These are phyloP conservation scores for Atalantia buxifolia DNA, from an alignment of 345 rosid genomes.

Conservation along the genomic window DNA sequence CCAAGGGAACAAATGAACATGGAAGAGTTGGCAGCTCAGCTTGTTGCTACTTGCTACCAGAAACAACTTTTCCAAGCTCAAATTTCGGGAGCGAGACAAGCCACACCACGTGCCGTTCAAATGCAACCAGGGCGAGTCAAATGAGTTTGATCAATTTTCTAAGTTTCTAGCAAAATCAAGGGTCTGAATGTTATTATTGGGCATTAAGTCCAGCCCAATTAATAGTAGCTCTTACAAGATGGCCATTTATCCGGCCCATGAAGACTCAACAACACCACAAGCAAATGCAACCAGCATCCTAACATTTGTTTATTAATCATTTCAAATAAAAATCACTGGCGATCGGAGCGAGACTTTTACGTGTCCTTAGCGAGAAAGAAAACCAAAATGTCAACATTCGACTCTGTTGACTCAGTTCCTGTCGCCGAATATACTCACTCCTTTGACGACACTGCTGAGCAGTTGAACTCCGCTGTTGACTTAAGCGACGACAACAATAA, in stretches of 20 bases:
- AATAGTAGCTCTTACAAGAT: not conserved
- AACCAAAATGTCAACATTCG: conserved; percentile 44
- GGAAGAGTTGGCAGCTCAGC: not conserved
- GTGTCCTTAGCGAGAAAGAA: not conserved
- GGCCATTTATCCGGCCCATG: not conserved
- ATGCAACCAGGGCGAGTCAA: not conserved
- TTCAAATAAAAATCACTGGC: not conserved
- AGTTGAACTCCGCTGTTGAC: conserved; percentile 17
- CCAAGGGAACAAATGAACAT: conserved; percentile 8
- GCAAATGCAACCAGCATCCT: not conserved
- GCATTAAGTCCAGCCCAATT: not conserved
- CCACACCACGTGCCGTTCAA: not conserved
- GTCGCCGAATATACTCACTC: conserved; percentile 24
- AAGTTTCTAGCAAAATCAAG: too few species aligned
- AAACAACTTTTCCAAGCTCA: not conserved
- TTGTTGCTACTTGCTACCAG: not conserved
- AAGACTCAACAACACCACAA: not conserved
- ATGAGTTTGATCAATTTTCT: not conserved
- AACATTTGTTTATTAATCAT: not conserved
- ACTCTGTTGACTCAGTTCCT: conserved; percentile 30
- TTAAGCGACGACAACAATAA: not conserved
- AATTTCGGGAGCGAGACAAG: too few species aligned
- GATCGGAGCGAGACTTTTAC: not conserved
- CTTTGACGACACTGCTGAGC: conserved; percentile 31
- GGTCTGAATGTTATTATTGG: not conserved